Conservation (phyloP, 1,284 basidiomycete genomes). For the Cryptococcus sp. region DNA sequence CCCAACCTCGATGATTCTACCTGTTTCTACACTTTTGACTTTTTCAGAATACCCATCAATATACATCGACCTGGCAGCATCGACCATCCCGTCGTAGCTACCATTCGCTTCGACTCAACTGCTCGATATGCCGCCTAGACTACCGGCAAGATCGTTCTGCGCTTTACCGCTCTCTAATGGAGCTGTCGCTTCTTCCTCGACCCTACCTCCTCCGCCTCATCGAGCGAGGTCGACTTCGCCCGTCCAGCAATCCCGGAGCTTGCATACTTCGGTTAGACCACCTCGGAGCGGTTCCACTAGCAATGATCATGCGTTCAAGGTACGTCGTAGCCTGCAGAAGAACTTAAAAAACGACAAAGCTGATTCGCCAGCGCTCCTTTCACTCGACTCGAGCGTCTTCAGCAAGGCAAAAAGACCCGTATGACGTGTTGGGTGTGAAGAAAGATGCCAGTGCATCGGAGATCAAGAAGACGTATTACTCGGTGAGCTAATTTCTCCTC, state of each 20-base stretch:
- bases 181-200: slow-evolving; percentile 28
- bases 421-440: slow-evolving; percentile 79
- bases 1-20: too few species aligned
- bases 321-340: too few species aligned
- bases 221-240: slow-evolving; percentile 2
- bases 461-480: slow-evolving; percentile 96
- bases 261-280: slow-evolving; percentile 1
- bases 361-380: slow-evolving; percentile 70
- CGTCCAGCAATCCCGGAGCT: not conserved
- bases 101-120: not conserved
- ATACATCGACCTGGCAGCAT: too few species aligned
- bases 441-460: slow-evolving; percentile 78
- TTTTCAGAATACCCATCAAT: too few species aligned
- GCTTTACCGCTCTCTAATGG: slow-evolving; percentile 21
- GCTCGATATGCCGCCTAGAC: slow-evolving; percentile 29
- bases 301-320: not conserved
- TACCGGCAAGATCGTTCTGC: slow-evolving; percentile 28
- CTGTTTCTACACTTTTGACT: too few species aligned
- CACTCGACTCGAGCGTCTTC: slow-evolving; percentile 59
- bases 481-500: slow-evolving; percentile 54
- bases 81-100: too few species aligned
- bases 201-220: slow-evolving; percentile 15
- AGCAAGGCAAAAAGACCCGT: slow-evolving; percentile 76
- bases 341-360: too few species aligned
- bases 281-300: slow-evolving; percentile 6